A percentile compares a stretch with the other conserved stretches of the same genome.
These are phyloP conservation scores for Wallacemonas sp. DNA, from an alignment of 208 protist genomes.

Conservation along the genomic window DNA sequence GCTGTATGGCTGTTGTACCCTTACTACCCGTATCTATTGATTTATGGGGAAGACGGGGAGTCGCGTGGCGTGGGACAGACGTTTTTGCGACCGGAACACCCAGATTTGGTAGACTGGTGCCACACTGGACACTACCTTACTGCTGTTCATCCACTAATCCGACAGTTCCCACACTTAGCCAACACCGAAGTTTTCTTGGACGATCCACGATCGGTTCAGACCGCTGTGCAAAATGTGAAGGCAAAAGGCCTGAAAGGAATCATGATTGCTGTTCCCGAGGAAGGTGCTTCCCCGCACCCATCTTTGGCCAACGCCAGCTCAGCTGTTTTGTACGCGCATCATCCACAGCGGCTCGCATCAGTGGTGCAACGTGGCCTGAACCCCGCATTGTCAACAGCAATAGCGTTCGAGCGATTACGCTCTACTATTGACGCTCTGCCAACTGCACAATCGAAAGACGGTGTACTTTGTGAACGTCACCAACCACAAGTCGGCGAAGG, in stretches of 20 bases:
- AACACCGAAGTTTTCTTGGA: conserved; percentile 54
- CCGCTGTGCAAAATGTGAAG: conserved; percentile 26
- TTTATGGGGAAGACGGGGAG: conserved; percentile 18
- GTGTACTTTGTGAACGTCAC: too few species aligned
- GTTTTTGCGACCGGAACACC: conserved; percentile 49
- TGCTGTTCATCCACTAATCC: conserved; percentile 35
- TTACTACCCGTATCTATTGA: conserved; percentile 73
- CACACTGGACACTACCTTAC: conserved; percentile 28
- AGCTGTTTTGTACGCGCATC: conserved; percentile 35
- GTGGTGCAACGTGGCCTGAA: conserved; percentile 66
- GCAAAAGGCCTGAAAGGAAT: conserved; percentile 37
- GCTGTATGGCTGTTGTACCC: conserved; percentile 69
- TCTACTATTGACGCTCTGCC: conserved; percentile 15
- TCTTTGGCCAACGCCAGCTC: conserved; percentile 21
- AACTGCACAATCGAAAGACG: neutral
- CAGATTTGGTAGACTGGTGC: conserved; percentile 30
- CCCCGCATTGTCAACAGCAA: conserved; percentile 53
- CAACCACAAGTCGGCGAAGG: too few species aligned
- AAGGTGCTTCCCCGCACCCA: conserved; percentile 54
- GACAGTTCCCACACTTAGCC: conserved; percentile 23
- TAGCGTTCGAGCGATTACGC: conserved; percentile 66
- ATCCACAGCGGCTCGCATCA: conserved; percentile 30
- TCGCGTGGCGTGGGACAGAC: conserved; percentile 14
- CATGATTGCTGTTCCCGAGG: conserved; percentile 62
- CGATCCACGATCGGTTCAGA: conserved; percentile 19